These are phyloP conservation scores for Chrysanthemum seticuspe DNA, from an alignment of 129 eudicot species.

Conservation along the genomic window DNA sequence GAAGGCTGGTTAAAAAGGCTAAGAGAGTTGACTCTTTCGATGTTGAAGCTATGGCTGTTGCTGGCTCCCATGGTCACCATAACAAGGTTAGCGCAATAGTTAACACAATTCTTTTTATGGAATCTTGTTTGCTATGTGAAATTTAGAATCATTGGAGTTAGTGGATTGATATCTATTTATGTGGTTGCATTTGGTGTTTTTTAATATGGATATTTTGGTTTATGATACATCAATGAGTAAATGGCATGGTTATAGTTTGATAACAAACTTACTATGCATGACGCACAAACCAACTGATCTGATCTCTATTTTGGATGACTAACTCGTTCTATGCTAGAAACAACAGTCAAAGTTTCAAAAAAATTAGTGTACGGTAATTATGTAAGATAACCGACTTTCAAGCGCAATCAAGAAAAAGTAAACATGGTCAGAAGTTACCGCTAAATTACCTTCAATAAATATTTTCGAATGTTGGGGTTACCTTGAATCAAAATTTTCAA, in stretches of 20 bases:
- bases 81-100: slow-evolving; percentile 48
- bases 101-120: background rate
- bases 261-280: background rate
- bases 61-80: slow-evolving; percentile 73
- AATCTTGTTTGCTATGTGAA: background rate
- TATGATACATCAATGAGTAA: background rate
- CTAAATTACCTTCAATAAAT: no score
- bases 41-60: slow-evolving; percentile 93
- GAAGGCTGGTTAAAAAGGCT: slow-evolving; percentile 77
- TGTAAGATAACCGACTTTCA: no score
- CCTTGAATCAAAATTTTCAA: no score
- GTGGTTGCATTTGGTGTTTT: slow-evolving; percentile 2
- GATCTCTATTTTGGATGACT: no score
- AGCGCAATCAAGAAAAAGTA: no score
- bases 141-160: background rate
- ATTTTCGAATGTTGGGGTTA: no score
- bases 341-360: no score
- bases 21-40: slow-evolving; percentile 87
- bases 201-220: background rate
- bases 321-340: no score
- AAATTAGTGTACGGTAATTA: no score
- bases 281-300: background rate
- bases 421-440: no score
- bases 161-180: slow-evolving; percentile 9
- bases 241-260: background rate